Evolutionary conservation across 257 asterid genomes (phyloP).

Genomic region (Eucommia ulmoides): DNA sequence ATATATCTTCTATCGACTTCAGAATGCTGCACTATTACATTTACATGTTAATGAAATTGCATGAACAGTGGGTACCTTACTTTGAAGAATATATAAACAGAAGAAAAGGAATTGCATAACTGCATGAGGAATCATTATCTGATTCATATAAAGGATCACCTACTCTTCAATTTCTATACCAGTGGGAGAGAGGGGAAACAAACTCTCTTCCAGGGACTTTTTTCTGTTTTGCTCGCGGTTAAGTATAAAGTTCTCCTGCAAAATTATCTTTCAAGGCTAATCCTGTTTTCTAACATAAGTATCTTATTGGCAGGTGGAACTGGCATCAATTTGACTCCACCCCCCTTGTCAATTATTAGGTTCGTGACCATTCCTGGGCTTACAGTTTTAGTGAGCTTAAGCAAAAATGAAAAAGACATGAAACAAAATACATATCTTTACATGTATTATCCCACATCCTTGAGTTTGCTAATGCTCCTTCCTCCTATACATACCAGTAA

Average conservation of each 20-base stretch:
- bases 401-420: too few species aligned
- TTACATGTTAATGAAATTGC: neutral
- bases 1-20: too few species aligned
- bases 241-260: neutral
- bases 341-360: conserved; percentile 77
- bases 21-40: too few species aligned
- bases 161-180: neutral
- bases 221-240: neutral
- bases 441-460: neutral
- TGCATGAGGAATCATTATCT: neutral
- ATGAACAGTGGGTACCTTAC: neutral
- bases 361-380: too few species aligned
- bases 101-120: neutral
- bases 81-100: neutral
- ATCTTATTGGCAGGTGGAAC: conserved; percentile 61
- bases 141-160: neutral
- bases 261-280: neutral
- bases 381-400: too few species aligned
- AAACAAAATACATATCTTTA: too few species aligned
- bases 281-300: conserved; percentile 10
- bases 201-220: neutral
- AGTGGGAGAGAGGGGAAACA: neutral
- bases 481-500: conserved; percentile 27
- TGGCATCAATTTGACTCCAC: conserved; percentile 92
- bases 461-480: conserved; percentile 4